Percentiles rank a stretch among this genome's conserved stretches.
phyloP scores from a whole-genome alignment of 129 eudicot genomes.

The Helianthus annuus region DNA sequence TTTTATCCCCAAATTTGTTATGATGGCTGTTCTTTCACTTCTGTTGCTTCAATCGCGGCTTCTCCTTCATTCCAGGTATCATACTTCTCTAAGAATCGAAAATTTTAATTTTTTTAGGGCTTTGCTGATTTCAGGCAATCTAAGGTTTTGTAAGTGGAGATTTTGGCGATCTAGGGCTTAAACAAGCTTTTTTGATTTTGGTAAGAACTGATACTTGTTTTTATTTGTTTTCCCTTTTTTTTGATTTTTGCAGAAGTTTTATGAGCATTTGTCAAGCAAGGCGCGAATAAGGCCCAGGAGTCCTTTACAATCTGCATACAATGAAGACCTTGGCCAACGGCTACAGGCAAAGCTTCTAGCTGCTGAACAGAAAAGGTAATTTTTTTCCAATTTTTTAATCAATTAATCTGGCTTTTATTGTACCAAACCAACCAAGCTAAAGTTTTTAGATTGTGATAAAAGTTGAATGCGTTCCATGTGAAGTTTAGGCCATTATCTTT shows the following conservation, averaged over 20 bases:
- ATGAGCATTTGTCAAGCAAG: constrained; percentile 72
- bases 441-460: not conserved
- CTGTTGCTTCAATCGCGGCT: too few relatives aligned
- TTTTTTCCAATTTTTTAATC: not conserved
- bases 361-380: constrained; percentile 91
- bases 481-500: constrained; percentile 18
- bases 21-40: too few relatives aligned
- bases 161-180: too few relatives aligned
- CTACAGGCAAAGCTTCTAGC: constrained; percentile 91
- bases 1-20: too few relatives aligned
- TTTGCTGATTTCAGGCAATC: too few relatives aligned
- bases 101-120: too few relatives aligned
- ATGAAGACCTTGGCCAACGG: constrained; percentile 69
- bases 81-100: too few relatives aligned
- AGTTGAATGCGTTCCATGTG: constrained; percentile 30
- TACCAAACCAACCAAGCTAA: constrained; percentile 8
- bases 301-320: constrained; percentile 49
- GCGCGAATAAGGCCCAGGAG: constrained; percentile 72
- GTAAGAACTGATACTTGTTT: not conserved
- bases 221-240: not conserved
- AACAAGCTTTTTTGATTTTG: too few relatives aligned
- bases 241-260: constrained; percentile 60
- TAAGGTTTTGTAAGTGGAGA: too few relatives aligned
- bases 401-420: not conserved
- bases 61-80: too few relatives aligned